phyloP scores from a whole-genome alignment of 345 rosid species.

The Rhizophora apiculata region DNA sequence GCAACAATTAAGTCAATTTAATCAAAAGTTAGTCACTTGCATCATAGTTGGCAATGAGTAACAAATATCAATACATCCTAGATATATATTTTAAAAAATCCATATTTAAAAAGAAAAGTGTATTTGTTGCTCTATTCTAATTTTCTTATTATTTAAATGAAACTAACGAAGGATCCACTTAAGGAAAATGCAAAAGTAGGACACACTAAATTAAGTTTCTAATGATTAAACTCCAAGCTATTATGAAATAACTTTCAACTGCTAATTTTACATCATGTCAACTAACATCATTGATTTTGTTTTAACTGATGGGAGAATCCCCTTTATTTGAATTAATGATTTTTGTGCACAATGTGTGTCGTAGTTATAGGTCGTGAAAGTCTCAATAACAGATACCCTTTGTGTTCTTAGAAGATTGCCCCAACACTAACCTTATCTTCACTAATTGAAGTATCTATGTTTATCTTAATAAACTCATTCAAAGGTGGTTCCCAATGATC shows the following conservation, averaged over 20 bases:
- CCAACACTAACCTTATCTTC: too few relatives aligned
- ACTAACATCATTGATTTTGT: not conserved
- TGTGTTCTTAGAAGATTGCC: too few relatives aligned
- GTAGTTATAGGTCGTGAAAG: too few relatives aligned
- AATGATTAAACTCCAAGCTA: not conserved
- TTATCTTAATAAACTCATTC: too few relatives aligned
- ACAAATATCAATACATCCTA: not conserved
- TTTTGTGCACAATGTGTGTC: too few relatives aligned
- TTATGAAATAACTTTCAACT: conserved; percentile 3
- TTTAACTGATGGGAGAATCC: not conserved
- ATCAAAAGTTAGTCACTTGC: not conserved
- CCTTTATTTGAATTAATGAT: not conserved
- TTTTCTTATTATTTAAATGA: conserved; percentile 27
- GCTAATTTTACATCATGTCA: conserved; percentile 7
- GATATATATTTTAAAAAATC: not conserved
- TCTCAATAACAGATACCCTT: too few relatives aligned
- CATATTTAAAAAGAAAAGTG: not conserved
- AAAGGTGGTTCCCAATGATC: too few relatives aligned
- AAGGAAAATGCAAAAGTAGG: conserved; percentile 1
- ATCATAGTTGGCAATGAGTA: too few relatives aligned
- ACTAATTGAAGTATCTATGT: too few relatives aligned
- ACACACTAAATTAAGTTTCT: not conserved
- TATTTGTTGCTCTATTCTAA: conserved; percentile 30
- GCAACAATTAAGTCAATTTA: not conserved
- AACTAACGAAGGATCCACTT: conserved; percentile 18